These are phyloP conservation scores for Jaltomata sinuosa DNA, from an alignment of 257 asterid species.

Conservation along the genomic window DNA sequence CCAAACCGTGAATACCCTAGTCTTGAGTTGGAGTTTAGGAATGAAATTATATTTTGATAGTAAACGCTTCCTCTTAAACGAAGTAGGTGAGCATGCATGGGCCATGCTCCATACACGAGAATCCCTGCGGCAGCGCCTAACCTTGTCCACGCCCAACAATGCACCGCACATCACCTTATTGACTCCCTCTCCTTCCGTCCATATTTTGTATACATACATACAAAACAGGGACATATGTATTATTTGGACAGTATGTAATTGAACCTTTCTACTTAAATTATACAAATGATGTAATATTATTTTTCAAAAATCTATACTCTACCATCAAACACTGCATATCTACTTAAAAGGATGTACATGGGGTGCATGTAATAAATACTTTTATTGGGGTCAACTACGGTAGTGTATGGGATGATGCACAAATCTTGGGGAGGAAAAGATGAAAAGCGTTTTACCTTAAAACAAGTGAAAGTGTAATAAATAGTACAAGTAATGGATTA, in stretches of 20 bases:
- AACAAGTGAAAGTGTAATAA: not conserved
- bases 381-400: not conserved
- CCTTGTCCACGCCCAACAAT: conserved; percentile 19
- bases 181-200: not conserved
- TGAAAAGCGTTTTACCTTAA: not conserved
- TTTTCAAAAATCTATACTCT: not conserved
- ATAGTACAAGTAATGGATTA: not conserved
- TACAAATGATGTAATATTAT: not conserved
- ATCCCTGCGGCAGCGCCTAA: conserved; percentile 13
- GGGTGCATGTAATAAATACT: not conserved
- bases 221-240: not conserved
- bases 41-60: too few species aligned
- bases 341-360: too few species aligned
- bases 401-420: not conserved
- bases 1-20: too few species aligned
- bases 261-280: not conserved
- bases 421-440: not conserved
- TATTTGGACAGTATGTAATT: not conserved
- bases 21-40: not conserved
- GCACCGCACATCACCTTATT: not conserved
- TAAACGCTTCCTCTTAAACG: too few species aligned
- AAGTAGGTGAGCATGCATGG: conserved; percentile 9
- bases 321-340: not conserved
- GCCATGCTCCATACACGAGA: conserved; percentile 3
- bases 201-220: not conserved